phyloP scores from a whole-genome alignment of 2,329 filamentous ascomycete genomes.

The Arthrobotrys musiformis region DNA sequence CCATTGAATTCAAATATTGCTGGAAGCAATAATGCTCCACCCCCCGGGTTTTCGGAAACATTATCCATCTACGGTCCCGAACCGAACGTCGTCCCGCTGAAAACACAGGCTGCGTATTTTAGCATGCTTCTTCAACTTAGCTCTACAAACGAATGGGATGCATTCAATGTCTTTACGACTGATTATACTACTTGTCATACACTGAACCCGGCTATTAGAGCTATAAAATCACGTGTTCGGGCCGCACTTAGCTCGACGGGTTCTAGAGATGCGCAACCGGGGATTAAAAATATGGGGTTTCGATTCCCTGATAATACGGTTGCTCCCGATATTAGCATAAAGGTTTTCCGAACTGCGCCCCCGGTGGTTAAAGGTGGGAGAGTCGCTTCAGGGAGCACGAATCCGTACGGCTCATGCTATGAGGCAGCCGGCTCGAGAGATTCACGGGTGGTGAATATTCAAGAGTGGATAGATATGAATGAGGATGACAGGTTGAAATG shows the following conservation, averaged over 20 bases:
- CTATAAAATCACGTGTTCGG: constrained; percentile 22
- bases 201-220: constrained; percentile 7
- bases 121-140: constrained; percentile 2
- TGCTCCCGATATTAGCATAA: constrained; percentile 42
- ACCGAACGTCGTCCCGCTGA: background rate
- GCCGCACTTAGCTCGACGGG: constrained; percentile 4
- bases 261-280: constrained; percentile 27
- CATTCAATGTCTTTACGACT: constrained; percentile 31
- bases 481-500: constrained; percentile 22
- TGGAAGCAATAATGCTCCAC: constrained; percentile 3
- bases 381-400: background rate
- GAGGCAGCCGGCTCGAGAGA: constrained; percentile 1
- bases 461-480: constrained; percentile 1
- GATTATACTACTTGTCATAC: constrained; percentile 32
- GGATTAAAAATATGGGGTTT: constrained; percentile 24
- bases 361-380: background rate
- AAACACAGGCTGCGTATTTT: constrained; percentile 7
- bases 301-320: constrained; percentile 16
- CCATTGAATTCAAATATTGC: background rate
- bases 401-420: constrained; percentile 8
- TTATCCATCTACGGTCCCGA: constrained; percentile 7
- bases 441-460: constrained; percentile 11
- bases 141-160: constrained; percentile 19
- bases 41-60: constrained; percentile 8
- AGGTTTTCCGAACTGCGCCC: constrained; percentile 34